phyloP scores from a whole-genome alignment of 805 yeast species.

The Barnettozyma wickerhamii region DNA sequence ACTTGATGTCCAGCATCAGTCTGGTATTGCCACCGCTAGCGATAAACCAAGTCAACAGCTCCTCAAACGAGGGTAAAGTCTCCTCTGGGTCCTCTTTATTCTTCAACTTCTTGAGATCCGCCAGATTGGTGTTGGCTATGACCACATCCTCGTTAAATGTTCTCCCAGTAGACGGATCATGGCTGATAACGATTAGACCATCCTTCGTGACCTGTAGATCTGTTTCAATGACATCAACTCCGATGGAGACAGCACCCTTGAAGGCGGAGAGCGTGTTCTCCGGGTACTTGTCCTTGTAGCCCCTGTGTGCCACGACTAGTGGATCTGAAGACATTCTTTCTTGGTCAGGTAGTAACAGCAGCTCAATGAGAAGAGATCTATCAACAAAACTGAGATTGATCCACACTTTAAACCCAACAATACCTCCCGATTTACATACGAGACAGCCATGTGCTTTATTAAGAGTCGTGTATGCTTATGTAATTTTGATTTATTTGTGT shows the following conservation, averaged over 20 bases:
- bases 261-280: conserved; percentile 46
- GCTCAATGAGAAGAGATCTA: too few relatives aligned
- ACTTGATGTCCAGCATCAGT: conserved; percentile 50
- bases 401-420: too few relatives aligned
- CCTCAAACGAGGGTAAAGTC: conserved; percentile 38
- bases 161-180: conserved; percentile 47
- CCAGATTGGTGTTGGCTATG: conserved; percentile 34
- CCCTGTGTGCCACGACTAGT: conserved; percentile 7
- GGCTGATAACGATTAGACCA: conserved; percentile 50
- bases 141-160: conserved; percentile 37
- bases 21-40: conserved; percentile 14
- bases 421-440: too few relatives aligned
- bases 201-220: conserved; percentile 53
- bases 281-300: conserved; percentile 33
- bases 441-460: too few relatives aligned
- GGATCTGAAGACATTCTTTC: background rate
- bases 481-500: too few relatives aligned
- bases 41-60: conserved; percentile 36
- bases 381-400: too few relatives aligned
- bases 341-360: background rate
- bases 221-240: conserved; percentile 41
- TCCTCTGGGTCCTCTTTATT: conserved; percentile 30
- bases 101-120: conserved; percentile 32
- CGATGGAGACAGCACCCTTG: conserved; percentile 42
- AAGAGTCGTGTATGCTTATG: too few relatives aligned